These are phyloP conservation scores for Panicum hallii DNA, from an alignment of 202 grass and related monocot genomes.

Conservation along the genomic window DNA sequence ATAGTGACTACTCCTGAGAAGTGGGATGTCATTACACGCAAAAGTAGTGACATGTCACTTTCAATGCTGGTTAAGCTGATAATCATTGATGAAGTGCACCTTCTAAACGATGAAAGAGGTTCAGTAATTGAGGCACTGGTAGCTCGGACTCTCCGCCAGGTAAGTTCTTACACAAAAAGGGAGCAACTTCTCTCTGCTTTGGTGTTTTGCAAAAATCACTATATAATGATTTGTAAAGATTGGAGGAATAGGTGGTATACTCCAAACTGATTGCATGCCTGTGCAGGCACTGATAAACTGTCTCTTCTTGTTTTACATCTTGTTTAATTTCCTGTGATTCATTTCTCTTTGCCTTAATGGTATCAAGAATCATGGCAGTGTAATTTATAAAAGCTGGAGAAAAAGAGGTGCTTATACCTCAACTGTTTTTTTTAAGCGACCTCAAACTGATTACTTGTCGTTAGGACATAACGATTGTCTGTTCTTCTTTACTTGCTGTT, in stretches of 20 bases:
- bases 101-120: constrained; percentile 98
- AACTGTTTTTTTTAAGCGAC: neutral
- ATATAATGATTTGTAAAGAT: constrained; percentile 24
- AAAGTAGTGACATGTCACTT: constrained; percentile 99
- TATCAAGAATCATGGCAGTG: constrained; percentile 28
- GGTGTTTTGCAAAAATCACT: constrained; percentile 21
- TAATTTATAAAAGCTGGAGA: constrained; percentile 19
- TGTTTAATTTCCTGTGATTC: constrained; percentile 34
- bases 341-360: constrained; percentile 31
- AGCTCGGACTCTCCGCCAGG: constrained; percentile 93
- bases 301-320: constrained; percentile 38
- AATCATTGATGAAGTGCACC: constrained; percentile 98
- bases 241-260: constrained; percentile 7
- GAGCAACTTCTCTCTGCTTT: constrained; percentile 18
- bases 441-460: constrained; percentile 9
- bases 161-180: constrained; percentile 42
- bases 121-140: constrained; percentile 97
- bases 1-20: constrained; percentile 99
- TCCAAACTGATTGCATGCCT: constrained; percentile 24
- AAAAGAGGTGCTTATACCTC: constrained; percentile 13
- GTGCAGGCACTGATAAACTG: constrained; percentile 9
- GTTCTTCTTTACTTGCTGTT: constrained; percentile 36
- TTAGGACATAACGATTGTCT: constrained; percentile 10
- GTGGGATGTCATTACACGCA: constrained; percentile 98
- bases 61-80: constrained; percentile 97